These are phyloP conservation scores for Deinandra increscens DNA, from an alignment of 129 eudicot species.

Conservation along the genomic window DNA sequence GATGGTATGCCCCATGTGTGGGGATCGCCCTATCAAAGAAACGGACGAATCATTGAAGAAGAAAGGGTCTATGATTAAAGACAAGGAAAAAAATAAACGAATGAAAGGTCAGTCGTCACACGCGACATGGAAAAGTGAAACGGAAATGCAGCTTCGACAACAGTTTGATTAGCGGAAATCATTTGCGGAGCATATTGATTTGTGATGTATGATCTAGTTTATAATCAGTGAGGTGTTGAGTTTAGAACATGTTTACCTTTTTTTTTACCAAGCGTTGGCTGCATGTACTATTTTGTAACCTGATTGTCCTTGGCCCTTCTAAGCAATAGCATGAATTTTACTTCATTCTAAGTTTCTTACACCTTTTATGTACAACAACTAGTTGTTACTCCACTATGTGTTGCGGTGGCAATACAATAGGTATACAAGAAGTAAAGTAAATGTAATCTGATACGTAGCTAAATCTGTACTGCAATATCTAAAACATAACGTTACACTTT, in stretches of 20 bases:
- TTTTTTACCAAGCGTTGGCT: not conserved
- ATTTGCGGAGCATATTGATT: not conserved
- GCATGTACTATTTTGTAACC: conserved; percentile 21
- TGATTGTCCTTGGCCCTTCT: not conserved
- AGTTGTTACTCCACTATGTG: no score
- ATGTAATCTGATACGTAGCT: no score
- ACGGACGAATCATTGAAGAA: conserved; percentile 43
- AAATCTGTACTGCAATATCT: no score
- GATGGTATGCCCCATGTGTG: conserved; percentile 80
- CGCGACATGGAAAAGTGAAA: conserved; percentile 96
- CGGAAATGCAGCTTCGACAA: conserved; percentile 98
- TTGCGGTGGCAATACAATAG: no score
- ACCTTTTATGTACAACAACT: not conserved
- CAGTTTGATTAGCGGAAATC: conserved; percentile 64
- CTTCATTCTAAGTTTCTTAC: not conserved
- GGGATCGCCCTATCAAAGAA: conserved; percentile 60
- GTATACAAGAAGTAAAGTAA: no score
- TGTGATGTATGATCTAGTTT: conserved; percentile 21
- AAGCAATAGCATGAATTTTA: conserved; percentile 11
- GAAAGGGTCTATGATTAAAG: conserved; percentile 78
- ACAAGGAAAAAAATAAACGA: conserved; percentile 91
- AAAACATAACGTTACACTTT: no score
- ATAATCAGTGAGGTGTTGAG: not conserved
- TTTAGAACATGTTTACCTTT: conserved; percentile 10
- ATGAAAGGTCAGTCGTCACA: conserved; percentile 99